Conservation (phyloP, 2,329 filamentous ascomycete species). For the Fusarium sp. region DNA sequence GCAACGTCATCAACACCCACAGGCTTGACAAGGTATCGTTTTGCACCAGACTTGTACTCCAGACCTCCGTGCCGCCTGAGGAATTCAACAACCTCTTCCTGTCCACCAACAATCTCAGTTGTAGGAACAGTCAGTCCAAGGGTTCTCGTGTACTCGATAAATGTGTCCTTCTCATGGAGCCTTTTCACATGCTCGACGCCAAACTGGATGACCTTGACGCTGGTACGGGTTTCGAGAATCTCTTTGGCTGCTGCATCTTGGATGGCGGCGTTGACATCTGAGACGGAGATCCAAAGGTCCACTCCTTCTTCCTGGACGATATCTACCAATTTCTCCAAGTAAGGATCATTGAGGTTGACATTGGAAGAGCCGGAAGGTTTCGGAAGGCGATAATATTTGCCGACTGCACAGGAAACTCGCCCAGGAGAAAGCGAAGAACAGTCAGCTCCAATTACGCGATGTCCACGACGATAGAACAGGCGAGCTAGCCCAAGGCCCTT, state of each 20-base stretch:
- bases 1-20: conserved; percentile 71
- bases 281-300: conserved; percentile 80
- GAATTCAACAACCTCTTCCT: conserved; percentile 64
- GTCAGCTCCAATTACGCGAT: conserved; percentile 80
- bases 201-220: conserved; percentile 74
- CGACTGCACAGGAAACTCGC: conserved; percentile 68
- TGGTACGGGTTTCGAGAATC: conserved; percentile 66
- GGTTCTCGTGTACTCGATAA: conserved; percentile 68
- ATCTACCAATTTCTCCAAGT: conserved; percentile 67
- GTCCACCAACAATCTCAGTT: conserved; percentile 64
- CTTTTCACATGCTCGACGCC: conserved; percentile 64
- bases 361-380: conserved; percentile 35
- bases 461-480: conserved; percentile 71
- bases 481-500: conserved; percentile 77
- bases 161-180: conserved; percentile 74
- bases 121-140: conserved; percentile 67
- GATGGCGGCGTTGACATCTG: conserved; percentile 72
- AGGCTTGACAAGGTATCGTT: conserved; percentile 73
- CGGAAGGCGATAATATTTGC: conserved; percentile 63
- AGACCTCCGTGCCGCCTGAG: conserved; percentile 53
- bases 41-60: conserved; percentile 42
- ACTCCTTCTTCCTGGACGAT: conserved; percentile 71
- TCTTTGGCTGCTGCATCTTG: conserved; percentile 76
- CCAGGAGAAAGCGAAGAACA: conserved; percentile 66
- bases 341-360: conserved; percentile 54